These are phyloP conservation scores for Penicillium malachiteum DNA, from an alignment of 495 filamentous ascomycete species.

Conservation along the genomic window DNA sequence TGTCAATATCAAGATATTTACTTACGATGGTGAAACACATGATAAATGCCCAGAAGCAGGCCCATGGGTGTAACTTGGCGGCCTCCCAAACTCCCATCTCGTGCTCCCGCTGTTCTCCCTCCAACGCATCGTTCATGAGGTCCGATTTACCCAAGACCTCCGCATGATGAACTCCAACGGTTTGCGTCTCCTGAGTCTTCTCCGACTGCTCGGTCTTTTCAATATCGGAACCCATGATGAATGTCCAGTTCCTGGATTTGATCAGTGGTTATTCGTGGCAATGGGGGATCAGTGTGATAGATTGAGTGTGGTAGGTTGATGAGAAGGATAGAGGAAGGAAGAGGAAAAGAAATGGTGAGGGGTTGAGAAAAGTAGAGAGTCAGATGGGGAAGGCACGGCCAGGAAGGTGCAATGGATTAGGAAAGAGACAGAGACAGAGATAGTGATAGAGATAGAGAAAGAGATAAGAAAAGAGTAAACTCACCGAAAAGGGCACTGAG, in stretches of 20 bases:
- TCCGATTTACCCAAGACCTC: constrained; percentile 29
- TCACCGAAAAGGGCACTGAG: too few relatives aligned
- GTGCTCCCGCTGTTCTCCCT: constrained; percentile 33
- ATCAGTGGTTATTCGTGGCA: neutral
- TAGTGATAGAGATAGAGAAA: too few relatives aligned
- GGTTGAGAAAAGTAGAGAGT: neutral
- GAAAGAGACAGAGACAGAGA: too few relatives aligned
- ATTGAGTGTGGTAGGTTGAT: neutral
- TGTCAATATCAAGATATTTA: constrained; percentile 1
- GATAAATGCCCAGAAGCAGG: constrained; percentile 46
- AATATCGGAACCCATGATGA: neutral
- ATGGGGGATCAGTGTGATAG: neutral
- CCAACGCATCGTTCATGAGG: constrained; percentile 36
- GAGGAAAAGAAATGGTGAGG: neutral
- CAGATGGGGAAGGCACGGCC: neutral
- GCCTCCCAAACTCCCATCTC: constrained; percentile 29
- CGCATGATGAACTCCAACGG: constrained; percentile 18
- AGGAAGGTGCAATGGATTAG: too few relatives aligned
- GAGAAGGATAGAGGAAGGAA: neutral
- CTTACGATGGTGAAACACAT: constrained; percentile 48
- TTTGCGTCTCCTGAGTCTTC: neutral
- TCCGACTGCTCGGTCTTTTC: neutral
- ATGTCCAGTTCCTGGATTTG: neutral
- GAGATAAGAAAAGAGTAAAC: too few relatives aligned
- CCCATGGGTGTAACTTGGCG: constrained; percentile 47